Evolutionary conservation across 805 yeast genomes (phyloP), one percentile per base, ranked within the genome.

Genomic region (Metschnikowia borealis): DNA sequence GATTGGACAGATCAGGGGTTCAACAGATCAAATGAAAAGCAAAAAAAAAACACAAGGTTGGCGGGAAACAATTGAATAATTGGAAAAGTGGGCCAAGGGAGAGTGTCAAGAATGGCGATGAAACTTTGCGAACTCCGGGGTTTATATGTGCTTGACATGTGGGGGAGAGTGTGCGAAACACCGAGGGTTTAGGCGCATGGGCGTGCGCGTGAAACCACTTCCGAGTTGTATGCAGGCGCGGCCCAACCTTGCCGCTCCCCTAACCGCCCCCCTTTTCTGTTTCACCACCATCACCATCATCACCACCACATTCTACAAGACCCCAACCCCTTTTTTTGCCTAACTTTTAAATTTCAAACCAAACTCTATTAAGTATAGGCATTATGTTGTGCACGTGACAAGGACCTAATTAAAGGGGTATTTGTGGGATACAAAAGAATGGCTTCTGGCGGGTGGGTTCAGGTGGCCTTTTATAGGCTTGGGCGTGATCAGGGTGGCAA

Each of bases 111-210:
- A 29, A 23, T 13, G 47, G 20, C 10, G 35, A 6, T n/a, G 34
- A 29, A 39, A 39, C 5, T 7, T 21, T 39, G 47, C 42, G 46
- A 26, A 23, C 18, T 35, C 46, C 21, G 46, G 46, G 46, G 40
- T 35, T 44, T 44, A 44, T 20, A 44, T 35, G 33, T 23, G 21
- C 10, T 20, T n/a, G 23, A 35, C 29, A 11, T 44, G 46, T 34
- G 46, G 46, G 46, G 46, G 21, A 29, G 11, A 11, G 20, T 7
- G 38, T 20, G 40, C 46, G 37, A 17, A 18, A 35, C 21, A 44
- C 46, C 46, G 46, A 44, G 46, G 46, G 11, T 26, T 31, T 41
- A 21, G 32, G 26, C 37, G 23, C 45, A 14, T 29, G 36, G 31
- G 5, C 6, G 29, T 29, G 26, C 26, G 43, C 34, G 34, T 15